These are phyloP conservation scores for Punctularia strigosozonata DNA, from an alignment of 768 basidiomycete species.

Conservation along the genomic window DNA sequence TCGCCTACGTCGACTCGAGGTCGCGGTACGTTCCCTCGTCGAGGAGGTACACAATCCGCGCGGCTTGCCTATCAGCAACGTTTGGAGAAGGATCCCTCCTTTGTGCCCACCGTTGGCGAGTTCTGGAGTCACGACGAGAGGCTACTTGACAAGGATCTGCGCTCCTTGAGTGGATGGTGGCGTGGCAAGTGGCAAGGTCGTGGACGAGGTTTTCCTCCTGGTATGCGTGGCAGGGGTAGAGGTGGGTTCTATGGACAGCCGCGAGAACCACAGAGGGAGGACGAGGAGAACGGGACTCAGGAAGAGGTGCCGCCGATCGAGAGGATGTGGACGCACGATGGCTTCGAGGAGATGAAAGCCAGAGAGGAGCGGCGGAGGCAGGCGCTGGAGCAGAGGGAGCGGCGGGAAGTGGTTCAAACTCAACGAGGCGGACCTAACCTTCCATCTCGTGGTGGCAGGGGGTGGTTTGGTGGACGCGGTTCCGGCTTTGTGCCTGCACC, in stretches of 20 bases:
- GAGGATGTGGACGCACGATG: constrained; percentile 73
- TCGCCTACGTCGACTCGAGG: no score
- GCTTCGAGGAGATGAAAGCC: constrained; percentile 78
- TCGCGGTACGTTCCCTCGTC: no score
- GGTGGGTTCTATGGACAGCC: constrained; percentile 23
- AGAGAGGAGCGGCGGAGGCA: constrained; percentile 46
- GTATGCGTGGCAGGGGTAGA: constrained; percentile 45
- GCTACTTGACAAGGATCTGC: constrained; percentile 67
- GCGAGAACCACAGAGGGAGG: constrained; percentile 9
- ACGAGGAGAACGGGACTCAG: constrained; percentile 10
- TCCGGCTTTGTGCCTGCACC: constrained; percentile 28
- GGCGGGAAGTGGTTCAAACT: constrained; percentile 19
- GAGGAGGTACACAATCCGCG: no score
- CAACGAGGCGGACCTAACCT: not conserved
- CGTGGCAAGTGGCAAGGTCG: constrained; percentile 66
- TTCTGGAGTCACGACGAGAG: constrained; percentile 97
- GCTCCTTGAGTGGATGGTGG: constrained; percentile 84
- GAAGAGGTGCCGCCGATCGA: constrained; percentile 47
- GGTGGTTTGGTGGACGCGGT: constrained; percentile 34
- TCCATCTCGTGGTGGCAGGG: constrained; percentile 20
- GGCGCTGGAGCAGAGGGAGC: constrained; percentile 22
- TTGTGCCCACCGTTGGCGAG: constrained; percentile 80
- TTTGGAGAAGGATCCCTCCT: constrained; percentile 76
- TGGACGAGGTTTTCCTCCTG: constrained; percentile 44
- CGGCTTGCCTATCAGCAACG: constrained; percentile 82